A percentile compares a stretch with the other conserved stretches of the same genome.
phyloP scores from a whole-genome alignment of 129 eudicot genomes.

The Saposhnikovia divaricata region DNA sequence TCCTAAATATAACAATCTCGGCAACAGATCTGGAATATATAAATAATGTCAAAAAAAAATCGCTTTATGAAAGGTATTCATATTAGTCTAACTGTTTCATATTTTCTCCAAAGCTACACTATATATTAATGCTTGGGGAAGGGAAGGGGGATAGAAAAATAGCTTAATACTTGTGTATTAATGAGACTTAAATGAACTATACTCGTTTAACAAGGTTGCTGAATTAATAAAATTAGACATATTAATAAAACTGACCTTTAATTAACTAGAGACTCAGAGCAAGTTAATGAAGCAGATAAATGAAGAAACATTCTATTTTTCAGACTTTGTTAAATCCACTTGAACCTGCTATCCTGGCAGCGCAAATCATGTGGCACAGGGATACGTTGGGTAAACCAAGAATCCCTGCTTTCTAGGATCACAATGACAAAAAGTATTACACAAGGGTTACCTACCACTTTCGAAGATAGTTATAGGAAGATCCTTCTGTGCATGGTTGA shows the following conservation, averaged over 20 bases:
- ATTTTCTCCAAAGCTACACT: background rate
- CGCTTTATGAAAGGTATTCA: background rate
- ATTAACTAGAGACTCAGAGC: background rate
- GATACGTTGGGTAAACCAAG: background rate
- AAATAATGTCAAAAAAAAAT: background rate
- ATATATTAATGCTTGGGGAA: background rate
- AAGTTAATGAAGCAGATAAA: background rate
- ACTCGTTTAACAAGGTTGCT: background rate
- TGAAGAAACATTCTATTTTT: background rate
- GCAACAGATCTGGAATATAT: background rate
- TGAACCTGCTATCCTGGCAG: background rate
- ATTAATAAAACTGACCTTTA: background rate
- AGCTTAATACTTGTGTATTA: background rate
- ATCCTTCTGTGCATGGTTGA: constrained; percentile 89
- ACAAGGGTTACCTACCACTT: constrained; percentile 54
- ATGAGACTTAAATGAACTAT: background rate
- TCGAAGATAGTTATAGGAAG: constrained; percentile 78
- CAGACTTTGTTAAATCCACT: background rate
- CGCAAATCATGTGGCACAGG: background rate
- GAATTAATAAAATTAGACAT: background rate
- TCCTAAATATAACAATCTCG: background rate
- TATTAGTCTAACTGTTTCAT: background rate
- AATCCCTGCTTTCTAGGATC: background rate
- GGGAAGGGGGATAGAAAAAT: background rate
- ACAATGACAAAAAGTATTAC: background rate